Evolutionary conservation across 176 grass and related monocot species (phyloP).

Genomic region (Dendrocalamus sinicus): DNA sequence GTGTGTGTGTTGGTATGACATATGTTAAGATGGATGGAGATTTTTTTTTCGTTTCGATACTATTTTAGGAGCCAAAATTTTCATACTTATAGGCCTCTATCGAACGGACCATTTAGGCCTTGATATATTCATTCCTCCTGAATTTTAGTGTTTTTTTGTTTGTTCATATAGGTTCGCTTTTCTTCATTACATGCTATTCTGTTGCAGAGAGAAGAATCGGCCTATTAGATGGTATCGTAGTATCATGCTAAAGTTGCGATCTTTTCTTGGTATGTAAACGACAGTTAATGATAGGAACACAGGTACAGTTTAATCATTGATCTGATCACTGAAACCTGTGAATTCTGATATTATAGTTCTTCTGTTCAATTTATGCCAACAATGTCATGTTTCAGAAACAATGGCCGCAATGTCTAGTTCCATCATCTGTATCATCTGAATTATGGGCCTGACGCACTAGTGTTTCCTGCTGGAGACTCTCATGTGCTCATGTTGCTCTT

Average conservation of each 20-base stretch:
- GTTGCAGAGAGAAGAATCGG: constrained; percentile 17
- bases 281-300: not conserved
- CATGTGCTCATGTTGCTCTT: not conserved
- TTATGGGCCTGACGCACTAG: not conserved
- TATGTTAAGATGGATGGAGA: not conserved
- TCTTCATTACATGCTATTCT: not conserved
- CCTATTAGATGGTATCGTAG: not conserved
- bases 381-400: not conserved
- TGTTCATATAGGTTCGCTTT: not conserved
- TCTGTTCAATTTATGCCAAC: not conserved
- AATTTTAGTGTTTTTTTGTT: not conserved
- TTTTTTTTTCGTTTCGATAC: not conserved
- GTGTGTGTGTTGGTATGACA: not conserved
- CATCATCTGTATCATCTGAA: not conserved
- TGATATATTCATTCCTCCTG: not conserved
- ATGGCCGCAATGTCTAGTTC: not conserved
- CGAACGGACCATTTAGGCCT: not conserved
- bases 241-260: constrained; percentile 32
- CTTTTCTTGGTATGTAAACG: not conserved
- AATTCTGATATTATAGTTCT: not conserved
- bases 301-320: not conserved
- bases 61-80: not conserved
- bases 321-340: not conserved
- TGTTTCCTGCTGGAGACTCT: not conserved
- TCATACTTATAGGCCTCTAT: not conserved